Evolutionary conservation across 2,329 filamentous ascomycete genomes (phyloP).

Genomic region (Penicillium sp.): DNA sequence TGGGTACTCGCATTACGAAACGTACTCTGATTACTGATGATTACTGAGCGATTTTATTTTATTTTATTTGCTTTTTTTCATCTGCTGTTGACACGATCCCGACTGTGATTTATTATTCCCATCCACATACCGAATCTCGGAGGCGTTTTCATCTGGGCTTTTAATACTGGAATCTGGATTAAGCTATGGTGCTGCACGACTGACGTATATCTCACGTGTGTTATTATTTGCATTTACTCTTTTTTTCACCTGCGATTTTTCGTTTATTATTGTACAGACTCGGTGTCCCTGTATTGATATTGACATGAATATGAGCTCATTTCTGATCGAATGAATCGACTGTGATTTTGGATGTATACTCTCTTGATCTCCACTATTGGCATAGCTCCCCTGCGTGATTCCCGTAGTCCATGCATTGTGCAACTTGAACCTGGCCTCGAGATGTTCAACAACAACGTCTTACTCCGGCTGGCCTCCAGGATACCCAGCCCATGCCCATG

Average conservation of each 20-base stretch:
- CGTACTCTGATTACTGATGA: slow-evolving; percentile 45
- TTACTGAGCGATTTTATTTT: slow-evolving; percentile 31
- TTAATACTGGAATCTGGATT: not conserved
- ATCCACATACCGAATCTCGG: slow-evolving; percentile 10
- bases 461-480: no score
- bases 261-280: not conserved
- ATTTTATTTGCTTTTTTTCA: not conserved
- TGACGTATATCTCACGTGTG: slow-evolving; percentile 9
- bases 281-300: not conserved
- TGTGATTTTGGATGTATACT: slow-evolving; percentile 6
- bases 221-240: not conserved
- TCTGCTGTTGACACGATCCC: slow-evolving; percentile 16
- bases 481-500: slow-evolving; percentile 20
- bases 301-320: not conserved
- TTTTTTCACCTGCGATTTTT: not conserved
- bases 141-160: slow-evolving; percentile 4
- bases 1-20: slow-evolving; percentile 40
- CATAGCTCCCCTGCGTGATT: no score
- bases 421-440: not conserved
- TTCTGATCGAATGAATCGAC: no score
- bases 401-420: no score
- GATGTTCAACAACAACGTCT: not conserved
- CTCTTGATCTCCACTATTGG: no score
- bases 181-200: slow-evolving; percentile 2
- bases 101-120: slow-evolving; percentile 21